Evolutionary conservation across 257 asterid genomes (phyloP), one percentile per base, ranked within the genome.

Genomic region (Fraxinus anomala): DNA sequence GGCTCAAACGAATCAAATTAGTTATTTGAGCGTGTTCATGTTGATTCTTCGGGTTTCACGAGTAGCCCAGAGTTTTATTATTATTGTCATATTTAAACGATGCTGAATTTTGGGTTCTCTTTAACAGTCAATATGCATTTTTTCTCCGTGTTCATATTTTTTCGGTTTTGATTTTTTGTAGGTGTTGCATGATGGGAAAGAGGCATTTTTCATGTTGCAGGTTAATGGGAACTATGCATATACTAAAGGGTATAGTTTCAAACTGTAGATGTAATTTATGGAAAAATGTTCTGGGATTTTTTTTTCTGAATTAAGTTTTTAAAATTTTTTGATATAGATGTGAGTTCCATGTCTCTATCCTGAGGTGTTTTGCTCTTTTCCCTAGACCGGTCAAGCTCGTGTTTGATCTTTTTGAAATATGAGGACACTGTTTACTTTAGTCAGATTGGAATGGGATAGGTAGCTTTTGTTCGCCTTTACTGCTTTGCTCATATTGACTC

Each of bases 181-280:
- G 95, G 88, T 79, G 16, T 80, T 85, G 83, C 95, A 90, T 80
- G 92, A 90, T 42, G 95, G 95, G 72, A 87, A 81, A 69, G 90
- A 84, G 69, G 88, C 87, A 42, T 87, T 73, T 76, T 88, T 88
- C 83, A 85, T 90, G 92, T 75, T 90, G 79, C 94, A 83, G 80
- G 87, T 90, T 23, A 77, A 84, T 69, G 91, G 95, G 72, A 81
- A 87, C 70, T 90, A 87, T 83, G 88, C 86, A 9, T 90, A 90
- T 70, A 63, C 86, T 74, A 85, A 82, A 73, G 95, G 95, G 92
- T 90, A 82, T 54, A 68, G 28, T 77, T 77, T 72, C 75, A 37
- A 77, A 8, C 34, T 21, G 23, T 5, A 30, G 36, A 28, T 75
- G 47, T 30, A 68, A 69, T 28, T 78, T 67, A 39, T 71, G 68